phyloP scores from a whole-genome alignment of 345 rosid genomes.

The Laguncularia racemosa region DNA sequence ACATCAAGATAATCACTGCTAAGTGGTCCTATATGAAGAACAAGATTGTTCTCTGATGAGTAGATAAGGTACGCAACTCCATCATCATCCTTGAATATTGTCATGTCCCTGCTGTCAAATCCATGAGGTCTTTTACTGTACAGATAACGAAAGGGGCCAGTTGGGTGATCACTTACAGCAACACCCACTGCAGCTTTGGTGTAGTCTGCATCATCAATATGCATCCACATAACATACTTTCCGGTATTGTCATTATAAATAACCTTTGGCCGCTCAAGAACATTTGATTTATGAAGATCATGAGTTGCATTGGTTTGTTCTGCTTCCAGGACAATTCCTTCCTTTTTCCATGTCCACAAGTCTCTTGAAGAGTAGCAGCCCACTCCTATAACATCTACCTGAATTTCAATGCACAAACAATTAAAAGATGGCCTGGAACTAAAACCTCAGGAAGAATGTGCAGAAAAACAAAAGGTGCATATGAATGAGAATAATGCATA shows the following conservation, averaged over 20 bases:
- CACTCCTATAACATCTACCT: slow-evolving; percentile 91
- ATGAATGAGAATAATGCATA: too few species aligned
- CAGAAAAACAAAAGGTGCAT: too few species aligned
- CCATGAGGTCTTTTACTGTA: slow-evolving; percentile 77
- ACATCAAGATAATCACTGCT: slow-evolving; percentile 65
- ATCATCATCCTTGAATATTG: slow-evolving; percentile 79
- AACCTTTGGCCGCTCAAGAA: slow-evolving; percentile 92
- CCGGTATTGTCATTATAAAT: slow-evolving; percentile 56
- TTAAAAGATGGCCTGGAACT: not conserved
- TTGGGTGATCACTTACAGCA: slow-evolving; percentile 56
- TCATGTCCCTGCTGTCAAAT: slow-evolving; percentile 89
- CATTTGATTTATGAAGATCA: slow-evolving; percentile 77
- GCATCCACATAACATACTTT: slow-evolving; percentile 98
- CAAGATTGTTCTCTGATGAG: slow-evolving; percentile 79
- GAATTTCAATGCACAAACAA: slow-evolving; percentile 7
- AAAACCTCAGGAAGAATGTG: not conserved
- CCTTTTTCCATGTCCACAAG: slow-evolving; percentile 87
- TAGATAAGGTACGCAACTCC: slow-evolving; percentile 73
- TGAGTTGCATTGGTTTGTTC: slow-evolving; percentile 59
- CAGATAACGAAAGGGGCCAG: slow-evolving; percentile 74
- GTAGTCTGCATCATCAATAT: slow-evolving; percentile 75
- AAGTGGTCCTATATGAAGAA: slow-evolving; percentile 77
- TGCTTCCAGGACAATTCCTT: slow-evolving; percentile 71
- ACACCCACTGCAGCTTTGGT: slow-evolving; percentile 86
- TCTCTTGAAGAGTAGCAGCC: slow-evolving; percentile 95